These are phyloP conservation scores for Halocafeteria seosinensis DNA, from an alignment of 108 stramenopile genomes.

Conservation along the genomic window DNA sequence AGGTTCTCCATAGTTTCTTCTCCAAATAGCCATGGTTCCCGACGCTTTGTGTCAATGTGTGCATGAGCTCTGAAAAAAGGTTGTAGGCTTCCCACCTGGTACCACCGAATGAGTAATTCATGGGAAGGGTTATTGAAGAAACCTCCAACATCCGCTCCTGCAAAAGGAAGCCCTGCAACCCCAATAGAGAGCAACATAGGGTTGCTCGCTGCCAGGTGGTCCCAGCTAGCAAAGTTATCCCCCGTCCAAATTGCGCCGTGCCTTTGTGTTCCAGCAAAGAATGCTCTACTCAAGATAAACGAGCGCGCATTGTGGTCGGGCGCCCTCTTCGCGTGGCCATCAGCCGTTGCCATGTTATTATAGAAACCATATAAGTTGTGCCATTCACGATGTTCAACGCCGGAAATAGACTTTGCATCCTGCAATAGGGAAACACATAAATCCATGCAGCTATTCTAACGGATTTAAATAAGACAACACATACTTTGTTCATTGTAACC, in stretches of 20 bases:
- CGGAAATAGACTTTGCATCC: conserved; percentile 58
- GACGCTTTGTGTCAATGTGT: conserved; percentile 84
- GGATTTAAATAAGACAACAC: too few species aligned
- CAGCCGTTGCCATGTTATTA: conserved; percentile 79
- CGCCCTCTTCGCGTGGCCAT: conserved; percentile 62
- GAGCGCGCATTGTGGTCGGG: conserved; percentile 46
- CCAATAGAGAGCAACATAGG: conserved; percentile 88
- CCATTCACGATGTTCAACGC: conserved; percentile 94
- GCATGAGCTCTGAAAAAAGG: conserved; percentile 98
- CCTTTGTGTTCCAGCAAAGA: conserved; percentile 84
- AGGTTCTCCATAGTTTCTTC: conserved; percentile 61
- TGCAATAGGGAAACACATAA: too few species aligned
- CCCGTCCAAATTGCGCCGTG: conserved; percentile 99
- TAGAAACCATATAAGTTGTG: conserved; percentile 97
- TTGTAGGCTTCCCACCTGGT: conserved; percentile 87
- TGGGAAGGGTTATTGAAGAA: conserved; percentile 88
- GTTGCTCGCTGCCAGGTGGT: conserved; percentile 63
- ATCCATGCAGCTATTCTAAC: too few species aligned
- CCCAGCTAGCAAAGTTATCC: conserved; percentile 86
- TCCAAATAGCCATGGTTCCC: conserved; percentile 95
- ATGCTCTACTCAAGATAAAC: conserved; percentile 82
- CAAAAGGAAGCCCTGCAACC: conserved; percentile 74
- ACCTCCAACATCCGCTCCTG: conserved; percentile 97
- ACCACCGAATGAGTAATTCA: conserved; percentile 92
- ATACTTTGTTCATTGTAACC: conserved; percentile 88